Conservation (phyloP, 139 green algal genomes). For the Chlorella sorokiniana region DNA sequence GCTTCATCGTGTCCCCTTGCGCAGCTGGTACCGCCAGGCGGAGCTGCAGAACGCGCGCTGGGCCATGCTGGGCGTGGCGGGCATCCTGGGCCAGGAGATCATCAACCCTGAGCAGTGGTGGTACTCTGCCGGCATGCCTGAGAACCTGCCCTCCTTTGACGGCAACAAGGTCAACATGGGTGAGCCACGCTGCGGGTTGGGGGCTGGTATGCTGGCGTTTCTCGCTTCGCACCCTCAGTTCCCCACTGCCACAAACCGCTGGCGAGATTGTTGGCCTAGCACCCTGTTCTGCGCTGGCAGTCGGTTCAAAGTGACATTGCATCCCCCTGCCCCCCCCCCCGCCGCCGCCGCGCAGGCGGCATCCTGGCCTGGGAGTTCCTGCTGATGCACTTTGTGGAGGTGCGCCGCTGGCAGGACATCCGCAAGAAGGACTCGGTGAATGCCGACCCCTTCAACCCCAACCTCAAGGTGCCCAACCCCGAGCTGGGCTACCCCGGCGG, state of each 20-base stretch:
- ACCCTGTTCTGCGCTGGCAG: too few species aligned
- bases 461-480: conserved; percentile 52
- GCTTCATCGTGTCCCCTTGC: neutral
- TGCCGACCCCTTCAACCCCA: conserved; percentile 33
- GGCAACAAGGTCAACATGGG: conserved; percentile 22
- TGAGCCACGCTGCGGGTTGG: neutral
- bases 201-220: neutral
- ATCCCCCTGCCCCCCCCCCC: neutral
- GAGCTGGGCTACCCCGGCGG: conserved; percentile 73
- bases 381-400: conserved; percentile 86
- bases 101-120: conserved; percentile 40
- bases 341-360: conserved; percentile 1
- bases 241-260: neutral
- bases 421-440: conserved; percentile 66
- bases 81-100: conserved; percentile 69
- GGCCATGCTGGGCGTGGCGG: conserved; percentile 92
- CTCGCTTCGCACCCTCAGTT: neutral
- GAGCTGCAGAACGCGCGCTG: conserved; percentile 89
- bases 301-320: neutral
- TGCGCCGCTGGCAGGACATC: conserved; percentile 85
- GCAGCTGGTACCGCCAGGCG: conserved; percentile 78
- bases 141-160: conserved; percentile 34
- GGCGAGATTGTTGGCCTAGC: neutral
- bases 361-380: conserved; percentile 76
- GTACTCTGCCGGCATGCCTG: conserved; percentile 46